Percentiles rank a stretch among this genome's conserved stretches.
Evolutionary conservation across 495 filamentous ascomycete genomes (phyloP).

Genomic region (Hamigera avellanea): DNA sequence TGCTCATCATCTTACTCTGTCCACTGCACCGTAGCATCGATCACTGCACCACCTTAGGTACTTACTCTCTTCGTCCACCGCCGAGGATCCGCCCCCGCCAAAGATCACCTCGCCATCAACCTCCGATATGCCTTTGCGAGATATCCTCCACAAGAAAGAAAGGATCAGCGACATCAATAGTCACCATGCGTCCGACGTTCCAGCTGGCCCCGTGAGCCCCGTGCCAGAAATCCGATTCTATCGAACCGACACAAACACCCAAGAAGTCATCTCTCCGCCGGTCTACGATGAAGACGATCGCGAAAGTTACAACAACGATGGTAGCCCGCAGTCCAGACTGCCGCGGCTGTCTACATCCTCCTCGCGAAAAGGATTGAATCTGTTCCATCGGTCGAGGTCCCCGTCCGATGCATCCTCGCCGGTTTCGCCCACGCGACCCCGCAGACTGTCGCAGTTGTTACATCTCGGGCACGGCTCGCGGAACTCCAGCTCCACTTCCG

Average conservation of each 20-base stretch:
- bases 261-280: conserved; percentile 66
- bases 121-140: conserved; percentile 55
- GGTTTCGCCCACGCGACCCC: conserved; percentile 11
- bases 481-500: conserved; percentile 42
- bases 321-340: conserved; percentile 8
- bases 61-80: no score
- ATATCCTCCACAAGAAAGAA: conserved; percentile 28
- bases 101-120: not conserved
- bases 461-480: conserved; percentile 51
- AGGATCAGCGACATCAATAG: not conserved
- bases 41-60: no score
- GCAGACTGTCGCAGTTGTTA: conserved; percentile 57
- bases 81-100: no score
- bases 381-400: conserved; percentile 37
- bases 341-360: conserved; percentile 16
- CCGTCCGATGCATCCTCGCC: conserved; percentile 27
- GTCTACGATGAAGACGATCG: conserved; percentile 24
- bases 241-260: conserved; percentile 66
- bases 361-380: conserved; percentile 36
- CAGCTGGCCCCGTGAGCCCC: conserved; percentile 17
- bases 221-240: conserved; percentile 73
- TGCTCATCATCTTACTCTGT: no score
- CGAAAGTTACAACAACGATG: conserved; percentile 4
- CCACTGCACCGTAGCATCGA: no score
- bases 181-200: conserved; percentile 6